These are phyloP conservation scores for Auriscalpium orientale DNA, from an alignment of 768 basidiomycete genomes.

Conservation along the genomic window DNA sequence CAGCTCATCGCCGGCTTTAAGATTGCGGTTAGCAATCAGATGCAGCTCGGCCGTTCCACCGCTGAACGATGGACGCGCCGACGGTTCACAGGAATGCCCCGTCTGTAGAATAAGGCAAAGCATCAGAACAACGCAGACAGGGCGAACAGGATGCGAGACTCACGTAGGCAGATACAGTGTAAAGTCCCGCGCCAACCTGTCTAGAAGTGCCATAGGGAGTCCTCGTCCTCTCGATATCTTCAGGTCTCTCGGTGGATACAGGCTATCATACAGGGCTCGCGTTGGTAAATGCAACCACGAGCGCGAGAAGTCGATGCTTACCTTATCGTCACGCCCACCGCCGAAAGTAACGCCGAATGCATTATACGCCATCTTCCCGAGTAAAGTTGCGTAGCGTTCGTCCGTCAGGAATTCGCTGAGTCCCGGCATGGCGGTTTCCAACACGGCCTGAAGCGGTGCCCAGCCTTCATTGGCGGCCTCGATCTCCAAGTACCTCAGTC, in stretches of 20 bases:
- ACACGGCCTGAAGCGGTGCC: constrained; percentile 42
- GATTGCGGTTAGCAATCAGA: constrained; percentile 55
- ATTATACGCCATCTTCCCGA: constrained; percentile 73
- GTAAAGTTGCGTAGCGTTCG: constrained; percentile 50
- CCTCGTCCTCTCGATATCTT: constrained; percentile 67
- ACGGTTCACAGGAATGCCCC: constrained; percentile 68
- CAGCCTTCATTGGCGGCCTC: constrained; percentile 40
- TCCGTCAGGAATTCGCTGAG: constrained; percentile 63
- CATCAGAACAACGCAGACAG: background rate
- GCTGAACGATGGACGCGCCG: constrained; percentile 55
- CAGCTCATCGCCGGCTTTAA: constrained; percentile 72
- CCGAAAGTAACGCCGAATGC: constrained; percentile 64
- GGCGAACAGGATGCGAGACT: constrained; percentile 13
- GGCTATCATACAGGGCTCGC: constrained; percentile 36
- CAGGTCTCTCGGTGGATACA: constrained; percentile 43
- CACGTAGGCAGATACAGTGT: constrained; percentile 69
- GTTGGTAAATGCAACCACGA: background rate
- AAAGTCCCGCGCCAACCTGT: constrained; percentile 72
- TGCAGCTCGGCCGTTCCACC: constrained; percentile 62
- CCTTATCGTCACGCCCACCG: constrained; percentile 66
- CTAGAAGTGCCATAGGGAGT: constrained; percentile 68
- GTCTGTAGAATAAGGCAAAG: constrained; percentile 29
- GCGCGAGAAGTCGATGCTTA: constrained; percentile 21
- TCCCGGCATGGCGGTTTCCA: constrained; percentile 59
- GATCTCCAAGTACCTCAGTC: constrained; percentile 62